Conservation (phyloP, 2,329 filamentous ascomycete species). For the Elsinoe necatrix region DNA sequence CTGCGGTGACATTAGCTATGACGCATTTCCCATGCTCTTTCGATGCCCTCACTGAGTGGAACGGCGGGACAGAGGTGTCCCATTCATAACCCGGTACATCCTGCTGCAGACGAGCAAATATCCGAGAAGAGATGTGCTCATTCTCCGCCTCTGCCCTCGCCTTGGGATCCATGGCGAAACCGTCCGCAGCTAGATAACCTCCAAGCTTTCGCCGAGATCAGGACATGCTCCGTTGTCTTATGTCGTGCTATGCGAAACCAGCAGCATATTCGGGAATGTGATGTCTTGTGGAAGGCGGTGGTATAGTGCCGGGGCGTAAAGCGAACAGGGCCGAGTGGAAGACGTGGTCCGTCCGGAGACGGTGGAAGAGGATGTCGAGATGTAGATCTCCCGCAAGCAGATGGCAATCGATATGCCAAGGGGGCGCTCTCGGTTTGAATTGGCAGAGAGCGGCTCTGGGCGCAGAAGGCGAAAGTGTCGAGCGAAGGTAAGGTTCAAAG, state of each 20-base stretch:
- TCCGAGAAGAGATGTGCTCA: slow-evolving; percentile 20
- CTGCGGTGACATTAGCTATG: slow-evolving; percentile 25
- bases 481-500: background rate
- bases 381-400: slow-evolving; percentile 11
- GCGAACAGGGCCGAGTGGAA: background rate
- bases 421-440: too few species aligned
- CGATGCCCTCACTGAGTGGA: slow-evolving; percentile 34
- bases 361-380: slow-evolving; percentile 2
- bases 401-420: too few species aligned
- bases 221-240: background rate
- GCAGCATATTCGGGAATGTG: background rate
- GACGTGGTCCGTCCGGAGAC: background rate
- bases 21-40: background rate
- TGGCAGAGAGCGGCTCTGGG: background rate
- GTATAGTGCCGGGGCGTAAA: background rate
- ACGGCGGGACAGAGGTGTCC: slow-evolving; percentile 34
- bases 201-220: background rate
- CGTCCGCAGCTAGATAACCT: slow-evolving; percentile 1
- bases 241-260: background rate
- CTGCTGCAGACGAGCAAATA: slow-evolving; percentile 28
- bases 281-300: background rate
- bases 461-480: background rate
- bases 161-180: slow-evolving; percentile 16
- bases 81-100: slow-evolving; percentile 30
- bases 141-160: slow-evolving; percentile 16